Evolutionary conservation across 768 basidiomycete genomes (phyloP), one percentile per base, ranked within the genome.

Genomic region (Termitomyces bulborhizus): DNA sequence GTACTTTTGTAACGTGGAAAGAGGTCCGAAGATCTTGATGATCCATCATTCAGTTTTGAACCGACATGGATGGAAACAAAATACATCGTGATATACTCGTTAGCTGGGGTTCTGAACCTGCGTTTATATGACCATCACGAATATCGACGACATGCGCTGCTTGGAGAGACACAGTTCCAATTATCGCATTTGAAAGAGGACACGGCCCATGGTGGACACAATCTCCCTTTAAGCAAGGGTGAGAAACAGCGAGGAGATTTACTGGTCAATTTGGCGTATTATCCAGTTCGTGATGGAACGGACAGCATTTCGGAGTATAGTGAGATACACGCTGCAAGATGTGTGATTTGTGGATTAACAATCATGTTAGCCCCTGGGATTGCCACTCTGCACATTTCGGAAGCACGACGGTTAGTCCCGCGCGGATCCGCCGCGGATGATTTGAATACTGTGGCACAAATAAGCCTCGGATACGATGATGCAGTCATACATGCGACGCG

Each of bases 31-130:
- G 36, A 32, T 12, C 13, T 41, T 50, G 32, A 44, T 41, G 26
- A 9, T 9, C 7, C 50, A 6, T 4, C 6, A 16, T 37, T 2
- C 15, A 64, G 63, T 8, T 64, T 62, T 27, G 59, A 64, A 41
- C 61, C 63, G 16, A 62, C 54, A 44, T 64, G 63, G 63, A 62
- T 64, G 61, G 63, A 64, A 42, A 60, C 63, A 48, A 57, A 56
- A 18, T 59, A 58, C 44, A 51, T 59, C 24, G 55, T 62, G 7
- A 26, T 62, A 41, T 21, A 59, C 29, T 58, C 61, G 4, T 36
- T 60, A 12, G 51, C 55, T 27, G 54, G 52, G 32, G 55, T 41
- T 6, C 49, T 62, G 15, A 40, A 57, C 27, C 18, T 62, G 1
- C 51, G 37, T 15, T 43, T 62, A 27, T 60, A 58, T 39, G 53